These are phyloP conservation scores for Trichosporon ovoides DNA, from an alignment of 1,284 basidiomycete species.

Conservation along the genomic window DNA sequence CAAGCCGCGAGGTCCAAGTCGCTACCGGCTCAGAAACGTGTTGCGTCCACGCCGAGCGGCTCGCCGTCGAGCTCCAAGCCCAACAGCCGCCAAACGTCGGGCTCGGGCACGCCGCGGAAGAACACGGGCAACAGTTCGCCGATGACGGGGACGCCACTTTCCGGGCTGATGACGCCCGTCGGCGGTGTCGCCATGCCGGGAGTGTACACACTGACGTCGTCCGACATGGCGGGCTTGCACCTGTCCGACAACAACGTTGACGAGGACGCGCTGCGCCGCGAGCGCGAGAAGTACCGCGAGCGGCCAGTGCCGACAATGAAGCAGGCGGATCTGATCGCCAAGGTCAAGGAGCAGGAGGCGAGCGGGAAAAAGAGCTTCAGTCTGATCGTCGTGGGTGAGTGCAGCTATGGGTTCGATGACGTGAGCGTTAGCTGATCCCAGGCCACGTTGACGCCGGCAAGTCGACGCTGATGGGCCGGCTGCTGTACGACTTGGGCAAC, in stretches of 20 bases:
- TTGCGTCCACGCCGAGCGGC: constrained; percentile 11
- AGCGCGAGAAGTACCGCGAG: constrained; percentile 53
- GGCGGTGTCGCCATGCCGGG: not conserved
- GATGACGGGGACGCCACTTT: constrained; percentile 36
- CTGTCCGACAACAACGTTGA: constrained; percentile 53
- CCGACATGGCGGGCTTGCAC: constrained; percentile 69
- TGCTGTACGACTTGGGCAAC: constrained; percentile 85
- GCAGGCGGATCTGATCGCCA: constrained; percentile 76
- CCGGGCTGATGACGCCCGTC: constrained; percentile 3
- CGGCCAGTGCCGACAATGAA: constrained; percentile 64
- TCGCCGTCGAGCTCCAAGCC: constrained; percentile 23
- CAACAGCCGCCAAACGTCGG: constrained; percentile 21
- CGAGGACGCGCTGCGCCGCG: constrained; percentile 48
- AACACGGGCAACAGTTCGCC: constrained; percentile 32
- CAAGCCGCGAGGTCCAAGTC: constrained; percentile 32
- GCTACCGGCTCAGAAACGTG: constrained; percentile 35
- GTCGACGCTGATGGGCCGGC: constrained; percentile 91
- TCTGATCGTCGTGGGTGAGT: constrained; percentile 85
- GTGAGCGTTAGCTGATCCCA: constrained; percentile 37
- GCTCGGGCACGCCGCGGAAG: constrained; percentile 45
- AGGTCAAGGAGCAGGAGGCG: constrained; percentile 61
- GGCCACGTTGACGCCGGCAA: constrained; percentile 99
- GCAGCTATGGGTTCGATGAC: constrained; percentile 48
- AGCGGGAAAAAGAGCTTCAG: constrained; percentile 67
- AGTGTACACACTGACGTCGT: not conserved